Evolutionary conservation across 208 protist genomes (phyloP), one percentile per base, ranked within the genome.

Genomic region (Polymyxa betae): DNA sequence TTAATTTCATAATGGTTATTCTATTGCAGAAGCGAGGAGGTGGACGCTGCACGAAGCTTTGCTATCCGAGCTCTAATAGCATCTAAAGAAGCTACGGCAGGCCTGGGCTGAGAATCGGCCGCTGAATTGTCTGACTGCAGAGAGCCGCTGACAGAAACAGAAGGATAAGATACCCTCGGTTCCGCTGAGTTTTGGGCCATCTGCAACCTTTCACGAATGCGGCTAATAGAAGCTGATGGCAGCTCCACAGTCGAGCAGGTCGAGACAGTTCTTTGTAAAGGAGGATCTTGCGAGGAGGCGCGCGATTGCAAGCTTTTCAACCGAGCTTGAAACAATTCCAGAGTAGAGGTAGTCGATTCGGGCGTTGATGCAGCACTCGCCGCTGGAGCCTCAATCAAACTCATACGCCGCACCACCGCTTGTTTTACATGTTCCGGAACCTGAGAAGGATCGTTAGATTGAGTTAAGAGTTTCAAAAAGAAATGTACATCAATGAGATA

Each of bases 401-500:
- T 29, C 24, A 60, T 5, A 24, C 24, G 5, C 12, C 49, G 49
- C 12, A 29, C 24, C 5, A 60, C 24, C 5, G 5, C 5, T 24
- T 60, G 49, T 29, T 24, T 5, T 29, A 60, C 49, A 60, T 60
- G 12, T 29, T 60, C 49, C 12, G 5, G 5, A 29, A 60, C 5
- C 49, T 60, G 49, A 5, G 24, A 60, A 29, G 49, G 5, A 29
- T 29, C 12, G 12, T 60, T 24, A 60, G 5, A 60, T 24, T 60
- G 49, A 60, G 24, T 24, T 60, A 60, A 5, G 12, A 60, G 24
- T 29, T 29, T 29, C 12, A 5, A 60, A 60, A 24, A 5, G 49
- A 24, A 24, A 82, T n/a, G 5, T 16, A 82, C 72, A 82, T 82
- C 35, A 38, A n/a, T n/a, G 12, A 82, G 72, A 43, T 82, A 82